Conservation (phyloP, 2,329 filamentous ascomycete species). For the Apiospora koreana region DNA sequence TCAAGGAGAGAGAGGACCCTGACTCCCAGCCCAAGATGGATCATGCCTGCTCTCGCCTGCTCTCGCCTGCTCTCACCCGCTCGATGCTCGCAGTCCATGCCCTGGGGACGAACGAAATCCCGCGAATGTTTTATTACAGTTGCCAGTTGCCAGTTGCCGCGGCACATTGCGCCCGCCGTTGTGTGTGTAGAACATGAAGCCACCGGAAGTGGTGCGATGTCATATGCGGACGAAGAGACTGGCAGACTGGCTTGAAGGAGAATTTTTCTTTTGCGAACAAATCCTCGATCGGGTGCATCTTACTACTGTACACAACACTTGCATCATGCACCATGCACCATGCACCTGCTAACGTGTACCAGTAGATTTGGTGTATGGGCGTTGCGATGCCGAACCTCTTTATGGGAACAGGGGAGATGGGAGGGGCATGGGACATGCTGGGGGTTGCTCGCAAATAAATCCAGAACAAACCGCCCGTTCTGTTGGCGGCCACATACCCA, state of each 20-base stretch:
- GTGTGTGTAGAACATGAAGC: background rate
- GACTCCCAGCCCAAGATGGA: background rate
- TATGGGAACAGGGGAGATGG: slow-evolving; percentile 4
- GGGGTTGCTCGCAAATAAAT: background rate
- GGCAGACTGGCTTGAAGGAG: background rate
- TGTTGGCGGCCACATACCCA: background rate
- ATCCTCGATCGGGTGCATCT: slow-evolving; percentile 5
- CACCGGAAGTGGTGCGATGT: background rate
- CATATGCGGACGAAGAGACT: background rate
- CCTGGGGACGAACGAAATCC: background rate
- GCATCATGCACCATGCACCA: slow-evolving; percentile 8
- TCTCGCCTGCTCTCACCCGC: no score
- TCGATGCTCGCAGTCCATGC: no score
- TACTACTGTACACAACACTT: background rate
- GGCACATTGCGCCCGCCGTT: background rate
- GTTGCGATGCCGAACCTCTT: background rate
- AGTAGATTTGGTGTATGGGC: background rate
- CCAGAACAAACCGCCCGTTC: background rate
- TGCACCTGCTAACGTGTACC: background rate
- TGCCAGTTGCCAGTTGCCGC: background rate
- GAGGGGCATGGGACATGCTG: background rate
- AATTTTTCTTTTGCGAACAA: background rate
- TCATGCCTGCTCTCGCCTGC: background rate
- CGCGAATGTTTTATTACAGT: background rate
- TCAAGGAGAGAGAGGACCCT: background rate